A percentile compares a stretch with the other conserved stretches of the same genome.
Evolutionary conservation across 768 basidiomycete genomes (phyloP).

Genomic region (Termitomyces sp.): DNA sequence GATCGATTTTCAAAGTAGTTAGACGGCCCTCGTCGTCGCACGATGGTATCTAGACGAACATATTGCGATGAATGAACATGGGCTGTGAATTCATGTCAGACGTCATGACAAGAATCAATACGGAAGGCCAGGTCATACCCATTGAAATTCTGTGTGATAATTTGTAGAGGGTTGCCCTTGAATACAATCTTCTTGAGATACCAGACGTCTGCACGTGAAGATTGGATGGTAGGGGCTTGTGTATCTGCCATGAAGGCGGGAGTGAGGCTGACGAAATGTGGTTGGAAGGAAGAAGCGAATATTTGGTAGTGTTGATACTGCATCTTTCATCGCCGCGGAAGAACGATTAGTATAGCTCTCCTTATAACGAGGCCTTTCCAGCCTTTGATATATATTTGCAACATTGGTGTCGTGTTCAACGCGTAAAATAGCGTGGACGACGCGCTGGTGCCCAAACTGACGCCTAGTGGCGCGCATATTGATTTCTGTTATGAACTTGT

Average conservation of each 20-base stretch:
- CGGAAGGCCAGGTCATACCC: slow-evolving; percentile 47
- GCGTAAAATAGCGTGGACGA: neutral
- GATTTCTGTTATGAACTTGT: neutral
- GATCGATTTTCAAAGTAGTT: slow-evolving; percentile 7
- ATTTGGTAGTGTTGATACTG: slow-evolving; percentile 2
- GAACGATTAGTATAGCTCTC: neutral
- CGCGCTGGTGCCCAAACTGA: neutral
- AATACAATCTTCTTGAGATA: slow-evolving; percentile 69
- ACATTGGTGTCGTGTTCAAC: neutral
- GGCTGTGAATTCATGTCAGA: slow-evolving; percentile 40
- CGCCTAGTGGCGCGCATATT: neutral
- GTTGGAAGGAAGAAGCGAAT: neutral
- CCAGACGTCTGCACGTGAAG: slow-evolving; percentile 65
- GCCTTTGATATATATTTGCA: neutral
- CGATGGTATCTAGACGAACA: slow-evolving; percentile 44
- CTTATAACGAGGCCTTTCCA: no score
- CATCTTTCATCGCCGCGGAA: neutral
- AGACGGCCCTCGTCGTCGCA: slow-evolving; percentile 3
- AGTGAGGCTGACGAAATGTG: neutral
- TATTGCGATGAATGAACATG: slow-evolving; percentile 89
- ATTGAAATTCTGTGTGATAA: slow-evolving; percentile 83
- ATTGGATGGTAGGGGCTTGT: slow-evolving; percentile 29
- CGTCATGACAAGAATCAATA: neutral
- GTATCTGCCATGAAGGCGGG: slow-evolving; percentile 8
- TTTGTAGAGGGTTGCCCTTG: slow-evolving; percentile 42